These are phyloP conservation scores for Corylus americana DNA, from an alignment of 306 rosid species.

Conservation along the genomic window DNA sequence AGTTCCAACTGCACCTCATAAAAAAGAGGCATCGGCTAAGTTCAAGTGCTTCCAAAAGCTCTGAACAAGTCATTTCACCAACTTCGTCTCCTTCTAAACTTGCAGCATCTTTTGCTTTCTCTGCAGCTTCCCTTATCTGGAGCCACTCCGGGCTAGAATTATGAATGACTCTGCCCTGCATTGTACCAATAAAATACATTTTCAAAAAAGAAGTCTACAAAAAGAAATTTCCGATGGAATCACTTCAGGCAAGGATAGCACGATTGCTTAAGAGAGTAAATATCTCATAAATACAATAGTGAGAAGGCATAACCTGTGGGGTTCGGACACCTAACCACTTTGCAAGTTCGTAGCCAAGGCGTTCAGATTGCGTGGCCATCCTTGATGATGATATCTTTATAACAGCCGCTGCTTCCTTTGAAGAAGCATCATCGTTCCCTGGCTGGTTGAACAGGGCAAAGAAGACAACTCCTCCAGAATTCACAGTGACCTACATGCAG, in stretches of 20 bases:
- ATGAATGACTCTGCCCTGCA: slow-evolving; percentile 89
- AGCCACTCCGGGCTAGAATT: slow-evolving; percentile 81
- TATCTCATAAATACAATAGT: slow-evolving; percentile 9
- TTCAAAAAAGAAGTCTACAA: not conserved
- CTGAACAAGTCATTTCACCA: slow-evolving; percentile 81
- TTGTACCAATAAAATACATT: slow-evolving; percentile 21
- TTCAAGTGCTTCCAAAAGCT: slow-evolving; percentile 98
- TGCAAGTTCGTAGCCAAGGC: slow-evolving; percentile 90
- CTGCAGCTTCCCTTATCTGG: slow-evolving; percentile 91
- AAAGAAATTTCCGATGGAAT: slow-evolving; percentile 14
- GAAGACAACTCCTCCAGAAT: slow-evolving; percentile 96
- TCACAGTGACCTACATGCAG: slow-evolving; percentile 77
- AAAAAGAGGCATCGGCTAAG: slow-evolving; percentile 84
- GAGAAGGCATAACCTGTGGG: slow-evolving; percentile 67
- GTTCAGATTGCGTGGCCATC: slow-evolving; percentile 95
- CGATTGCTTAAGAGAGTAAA: slow-evolving; percentile 22
- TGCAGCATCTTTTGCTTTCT: slow-evolving; percentile 77
- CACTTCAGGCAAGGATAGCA: slow-evolving; percentile 17
- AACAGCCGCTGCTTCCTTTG: slow-evolving; percentile 85
- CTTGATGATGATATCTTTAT: slow-evolving; percentile 88
- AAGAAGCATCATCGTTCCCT: slow-evolving; percentile 40
- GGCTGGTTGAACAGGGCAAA: slow-evolving; percentile 73
- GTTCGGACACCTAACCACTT: slow-evolving; percentile 84
- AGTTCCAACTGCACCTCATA: slow-evolving; percentile 60
- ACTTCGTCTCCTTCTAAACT: slow-evolving; percentile 70